A percentile compares a stretch with the other conserved stretches of the same genome.
These are phyloP conservation scores for Neurospora hispaniola DNA, from an alignment of 495 filamentous ascomycete genomes.

Conservation along the genomic window DNA sequence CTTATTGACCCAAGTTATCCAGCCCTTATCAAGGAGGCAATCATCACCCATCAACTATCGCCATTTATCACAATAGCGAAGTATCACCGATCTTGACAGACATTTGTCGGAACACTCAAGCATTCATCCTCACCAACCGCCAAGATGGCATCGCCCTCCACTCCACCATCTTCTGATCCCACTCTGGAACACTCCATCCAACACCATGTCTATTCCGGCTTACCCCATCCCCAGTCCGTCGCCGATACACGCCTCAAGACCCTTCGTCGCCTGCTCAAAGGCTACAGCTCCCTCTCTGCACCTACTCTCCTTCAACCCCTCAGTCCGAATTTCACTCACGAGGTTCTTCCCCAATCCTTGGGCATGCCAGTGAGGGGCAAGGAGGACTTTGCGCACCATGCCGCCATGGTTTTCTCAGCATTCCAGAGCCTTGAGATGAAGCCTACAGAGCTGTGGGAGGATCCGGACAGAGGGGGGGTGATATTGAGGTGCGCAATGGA, in stretches of 20 bases:
- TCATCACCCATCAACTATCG: not conserved
- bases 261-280: conserved; percentile 20
- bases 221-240: not conserved
- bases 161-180: not conserved
- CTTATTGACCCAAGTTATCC: not conserved
- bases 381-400: conserved; percentile 24
- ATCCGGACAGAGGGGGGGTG: conserved; percentile 16
- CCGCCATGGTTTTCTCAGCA: conserved; percentile 24
- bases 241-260: conserved; percentile 11
- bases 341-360: conserved; percentile 26
- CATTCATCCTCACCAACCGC: not conserved
- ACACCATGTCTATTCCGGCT: not conserved
- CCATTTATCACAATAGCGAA: not conserved
- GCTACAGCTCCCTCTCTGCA: conserved; percentile 26
- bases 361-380: conserved; percentile 24
- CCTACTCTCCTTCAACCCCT: conserved; percentile 21
- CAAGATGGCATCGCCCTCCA: not conserved
- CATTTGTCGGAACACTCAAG: not conserved
- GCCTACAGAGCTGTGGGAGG: conserved; percentile 25
- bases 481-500: conserved; percentile 28
- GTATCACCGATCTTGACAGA: not conserved
- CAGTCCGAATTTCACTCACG: conserved; percentile 24
- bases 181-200: not conserved
- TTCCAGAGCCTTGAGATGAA: conserved; percentile 30
- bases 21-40: not conserved